A percentile compares a stretch with the other conserved stretches of the same genome.
These are phyloP conservation scores for Coemansia javaensis DNA, from an alignment of 192 early-diverging fungal genomes.

Conservation along the genomic window DNA sequence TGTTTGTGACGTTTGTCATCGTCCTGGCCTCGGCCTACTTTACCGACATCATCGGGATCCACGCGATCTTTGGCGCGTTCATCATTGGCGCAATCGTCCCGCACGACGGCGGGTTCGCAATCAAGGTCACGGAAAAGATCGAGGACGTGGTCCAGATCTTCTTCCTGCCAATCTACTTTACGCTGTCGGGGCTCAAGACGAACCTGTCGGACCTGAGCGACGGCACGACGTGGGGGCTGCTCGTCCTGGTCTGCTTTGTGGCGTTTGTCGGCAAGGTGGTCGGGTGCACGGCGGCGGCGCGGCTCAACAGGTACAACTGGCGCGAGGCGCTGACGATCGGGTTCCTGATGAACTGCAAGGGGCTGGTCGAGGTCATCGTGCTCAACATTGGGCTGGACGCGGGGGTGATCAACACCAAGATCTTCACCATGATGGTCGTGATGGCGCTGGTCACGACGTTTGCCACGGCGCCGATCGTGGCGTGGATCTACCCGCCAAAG, in stretches of 20 bases:
- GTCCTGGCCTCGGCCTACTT: slow-evolving; percentile 73
- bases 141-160: slow-evolving; percentile 87
- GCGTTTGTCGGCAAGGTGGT: slow-evolving; percentile 83
- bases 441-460: slow-evolving; percentile 87
- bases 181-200: slow-evolving; percentile 88
- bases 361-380: slow-evolving; percentile 93
- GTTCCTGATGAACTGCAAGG: slow-evolving; percentile 93
- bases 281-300: slow-evolving; percentile 70
- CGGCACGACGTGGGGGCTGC: slow-evolving; percentile 68
- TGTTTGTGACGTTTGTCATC: slow-evolving; percentile 68
- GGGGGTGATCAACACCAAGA: slow-evolving; percentile 67
- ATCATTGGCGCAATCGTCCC: slow-evolving; percentile 81
- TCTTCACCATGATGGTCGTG: slow-evolving; percentile 73
- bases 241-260: slow-evolving; percentile 69
- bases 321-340: slow-evolving; percentile 84
- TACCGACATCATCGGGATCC: slow-evolving; percentile 82
- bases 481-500: slow-evolving; percentile 66
- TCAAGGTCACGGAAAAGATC: slow-evolving; percentile 85
- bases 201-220: slow-evolving; percentile 70
- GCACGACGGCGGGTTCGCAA: slow-evolving; percentile 83
- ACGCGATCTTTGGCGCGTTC: slow-evolving; percentile 93
- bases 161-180: slow-evolving; percentile 91
- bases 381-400: slow-evolving; percentile 89
- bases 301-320: slow-evolving; percentile 66
- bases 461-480: slow-evolving; percentile 76